Evolutionary conservation across 768 basidiomycete genomes (phyloP).

Genomic region (Imleria badia): DNA sequence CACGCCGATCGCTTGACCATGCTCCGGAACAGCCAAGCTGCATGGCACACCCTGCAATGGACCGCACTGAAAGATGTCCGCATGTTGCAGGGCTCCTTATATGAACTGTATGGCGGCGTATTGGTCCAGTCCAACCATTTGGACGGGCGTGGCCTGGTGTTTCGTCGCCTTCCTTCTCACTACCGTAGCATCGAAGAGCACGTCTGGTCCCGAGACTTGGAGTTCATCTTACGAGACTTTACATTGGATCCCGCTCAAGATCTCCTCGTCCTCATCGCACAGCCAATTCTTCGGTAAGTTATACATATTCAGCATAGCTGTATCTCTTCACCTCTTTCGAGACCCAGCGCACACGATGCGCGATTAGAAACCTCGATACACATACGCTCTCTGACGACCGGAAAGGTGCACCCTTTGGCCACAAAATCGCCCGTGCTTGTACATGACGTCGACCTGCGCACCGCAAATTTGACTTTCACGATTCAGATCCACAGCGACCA

Average conservation of each 20-base stretch:
- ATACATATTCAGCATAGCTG: neutral
- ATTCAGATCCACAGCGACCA: conserved; percentile 58
- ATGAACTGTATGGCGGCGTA: conserved; percentile 61
- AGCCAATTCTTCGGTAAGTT: conserved; percentile 35
- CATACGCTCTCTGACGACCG: conserved; percentile 45
- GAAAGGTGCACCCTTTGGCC: conserved; percentile 46
- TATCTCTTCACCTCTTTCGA: conserved; percentile 10
- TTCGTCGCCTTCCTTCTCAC: conserved; percentile 50
- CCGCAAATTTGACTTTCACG: conserved; percentile 35
- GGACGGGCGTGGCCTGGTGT: conserved; percentile 35
- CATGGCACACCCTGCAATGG: conserved; percentile 43
- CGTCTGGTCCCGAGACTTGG: conserved; percentile 42
- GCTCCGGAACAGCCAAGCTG: conserved; percentile 39
- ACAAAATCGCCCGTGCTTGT: conserved; percentile 33
- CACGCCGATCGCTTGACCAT: conserved; percentile 36
- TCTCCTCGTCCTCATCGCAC: conserved; percentile 53
- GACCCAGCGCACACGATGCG: conserved; percentile 10
- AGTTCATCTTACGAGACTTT: conserved; percentile 51
- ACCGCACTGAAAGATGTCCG: conserved; percentile 31
- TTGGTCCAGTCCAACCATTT: conserved; percentile 40
- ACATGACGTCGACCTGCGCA: conserved; percentile 19
- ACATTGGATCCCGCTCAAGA: conserved; percentile 68
- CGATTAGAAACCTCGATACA: conserved; percentile 36
- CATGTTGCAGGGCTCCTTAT: conserved; percentile 46
- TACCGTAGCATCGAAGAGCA: conserved; percentile 46